A percentile compares a stretch with the other conserved stretches of the same genome.
Conservation (phyloP, 1,284 basidiomycete genomes). For the Ustilago xerochloae region DNA sequence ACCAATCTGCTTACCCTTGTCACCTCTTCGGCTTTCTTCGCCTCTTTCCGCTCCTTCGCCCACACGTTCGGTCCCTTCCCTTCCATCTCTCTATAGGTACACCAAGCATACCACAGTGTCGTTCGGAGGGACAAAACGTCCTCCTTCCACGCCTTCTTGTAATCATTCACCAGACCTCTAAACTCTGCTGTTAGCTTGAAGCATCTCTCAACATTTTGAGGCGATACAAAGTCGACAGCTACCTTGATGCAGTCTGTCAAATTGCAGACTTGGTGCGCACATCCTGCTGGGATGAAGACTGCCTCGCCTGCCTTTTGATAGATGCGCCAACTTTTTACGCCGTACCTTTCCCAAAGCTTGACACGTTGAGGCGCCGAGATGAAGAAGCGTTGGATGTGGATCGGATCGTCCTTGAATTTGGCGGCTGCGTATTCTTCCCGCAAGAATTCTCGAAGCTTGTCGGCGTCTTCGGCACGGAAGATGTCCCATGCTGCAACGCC, state of each 20-base stretch:
- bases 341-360: slow-evolving; percentile 77
- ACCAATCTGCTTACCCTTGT: slow-evolving; percentile 15
- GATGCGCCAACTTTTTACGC: slow-evolving; percentile 82
- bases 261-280: slow-evolving; percentile 90
- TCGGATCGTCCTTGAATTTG: slow-evolving; percentile 77
- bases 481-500: slow-evolving; percentile 94
- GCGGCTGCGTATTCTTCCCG: slow-evolving; percentile 69
- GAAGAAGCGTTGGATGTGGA: slow-evolving; percentile 89
- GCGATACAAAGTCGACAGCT: slow-evolving; percentile 93
- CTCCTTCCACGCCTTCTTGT: slow-evolving; percentile 84
- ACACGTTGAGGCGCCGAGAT: slow-evolving; percentile 78
- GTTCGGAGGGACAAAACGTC: slow-evolving; percentile 91
- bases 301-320: slow-evolving; percentile 93
- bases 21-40: not conserved
- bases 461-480: slow-evolving; percentile 84
- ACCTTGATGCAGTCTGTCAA: slow-evolving; percentile 93
- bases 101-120: slow-evolving; percentile 87
- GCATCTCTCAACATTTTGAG: slow-evolving; percentile 87
- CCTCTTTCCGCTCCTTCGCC: slow-evolving; percentile 10
- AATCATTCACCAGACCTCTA: slow-evolving; percentile 81
- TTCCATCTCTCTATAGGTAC: slow-evolving; percentile 43
- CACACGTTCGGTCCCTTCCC: slow-evolving; percentile 25
- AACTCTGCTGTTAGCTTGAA: slow-evolving; percentile 87
- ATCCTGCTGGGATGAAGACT: slow-evolving; percentile 94
- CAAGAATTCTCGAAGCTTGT: slow-evolving; percentile 80